Evolutionary conservation across 306 rosid genomes (phyloP).

Genomic region (Cucumis hystrix): DNA sequence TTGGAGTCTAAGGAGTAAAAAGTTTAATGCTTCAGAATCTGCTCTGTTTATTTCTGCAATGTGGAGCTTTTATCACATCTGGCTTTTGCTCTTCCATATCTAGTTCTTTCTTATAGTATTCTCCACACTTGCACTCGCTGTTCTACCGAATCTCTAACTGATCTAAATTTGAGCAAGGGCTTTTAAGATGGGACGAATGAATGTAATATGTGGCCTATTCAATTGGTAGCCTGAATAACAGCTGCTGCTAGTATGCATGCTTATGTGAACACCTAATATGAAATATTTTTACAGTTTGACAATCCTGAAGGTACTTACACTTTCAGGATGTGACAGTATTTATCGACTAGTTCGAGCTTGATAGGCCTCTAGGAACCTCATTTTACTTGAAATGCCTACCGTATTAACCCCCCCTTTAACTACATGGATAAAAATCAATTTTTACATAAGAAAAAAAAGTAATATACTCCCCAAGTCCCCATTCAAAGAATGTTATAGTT

Average conservation of each 20-base stretch:
- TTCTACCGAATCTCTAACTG: background rate
- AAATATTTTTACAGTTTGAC: background rate
- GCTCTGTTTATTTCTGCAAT: background rate
- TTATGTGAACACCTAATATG: background rate
- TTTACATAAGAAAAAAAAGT: background rate
- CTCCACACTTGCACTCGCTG: background rate
- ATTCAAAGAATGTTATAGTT: background rate
- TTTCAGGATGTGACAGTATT: background rate
- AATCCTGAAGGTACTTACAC: background rate
- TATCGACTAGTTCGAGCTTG: background rate
- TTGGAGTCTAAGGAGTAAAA: background rate
- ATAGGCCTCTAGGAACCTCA: background rate
- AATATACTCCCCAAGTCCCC: background rate
- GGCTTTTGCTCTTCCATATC: background rate
- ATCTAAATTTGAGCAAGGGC: background rate
- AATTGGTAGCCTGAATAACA: background rate
- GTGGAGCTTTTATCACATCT: background rate
- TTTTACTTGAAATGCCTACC: background rate
- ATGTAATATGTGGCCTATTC: background rate
- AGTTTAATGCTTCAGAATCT: background rate
- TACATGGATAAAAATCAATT: background rate
- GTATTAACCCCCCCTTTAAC: background rate
- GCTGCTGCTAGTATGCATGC: background rate
- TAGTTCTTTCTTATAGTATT: background rate
- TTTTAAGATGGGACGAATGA: background rate